Evolutionary conservation across 192 early-diverging fungal species (phyloP).

Genomic region (Coemansia sp.): DNA sequence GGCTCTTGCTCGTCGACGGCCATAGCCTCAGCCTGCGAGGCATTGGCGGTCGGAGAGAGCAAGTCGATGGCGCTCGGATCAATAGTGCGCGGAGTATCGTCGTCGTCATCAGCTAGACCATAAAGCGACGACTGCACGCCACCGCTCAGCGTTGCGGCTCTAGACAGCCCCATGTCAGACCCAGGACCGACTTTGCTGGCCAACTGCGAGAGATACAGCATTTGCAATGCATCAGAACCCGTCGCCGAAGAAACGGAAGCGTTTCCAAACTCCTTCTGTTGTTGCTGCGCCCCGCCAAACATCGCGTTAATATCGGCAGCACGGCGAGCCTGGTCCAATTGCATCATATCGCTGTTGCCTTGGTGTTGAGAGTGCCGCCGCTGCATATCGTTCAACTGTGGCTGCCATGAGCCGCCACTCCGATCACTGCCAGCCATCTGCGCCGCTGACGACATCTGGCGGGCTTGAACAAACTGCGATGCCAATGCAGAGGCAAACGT

Average conservation of each 20-base stretch:
- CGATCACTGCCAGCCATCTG: not conserved
- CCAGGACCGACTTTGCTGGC: slow-evolving; percentile 38
- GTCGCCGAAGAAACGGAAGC: not conserved
- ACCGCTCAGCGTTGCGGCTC: slow-evolving; percentile 13
- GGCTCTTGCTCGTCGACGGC: slow-evolving; percentile 8
- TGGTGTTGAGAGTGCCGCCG: slow-evolving; percentile 7
- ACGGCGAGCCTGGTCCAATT: not conserved
- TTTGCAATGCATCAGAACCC: slow-evolving; percentile 44
- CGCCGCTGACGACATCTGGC: slow-evolving; percentile 34
- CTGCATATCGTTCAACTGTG: not conserved
- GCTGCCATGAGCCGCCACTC: slow-evolving; percentile 2
- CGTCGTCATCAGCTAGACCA: slow-evolving; percentile 14
- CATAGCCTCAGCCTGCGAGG: not conserved
- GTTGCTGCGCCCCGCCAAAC: slow-evolving; percentile 7
- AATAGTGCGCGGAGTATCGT: slow-evolving; percentile 44
- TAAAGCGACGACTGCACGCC: slow-evolving; percentile 19
- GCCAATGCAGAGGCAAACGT: slow-evolving; percentile 23
- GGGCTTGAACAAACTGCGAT: slow-evolving; percentile 29
- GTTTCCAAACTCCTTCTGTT: not conserved
- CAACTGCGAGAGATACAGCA: slow-evolving; percentile 53
- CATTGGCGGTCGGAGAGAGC: slow-evolving; percentile 5
- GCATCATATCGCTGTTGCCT: slow-evolving; percentile 5
- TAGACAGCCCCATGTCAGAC: slow-evolving; percentile 15
- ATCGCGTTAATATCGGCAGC: not conserved
- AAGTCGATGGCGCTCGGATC: slow-evolving; percentile 52